Base-by-base conservation (phyloP, 1,284 basidiomycete genomes). In the Leccinum brunneo-olivaceum region DNA sequence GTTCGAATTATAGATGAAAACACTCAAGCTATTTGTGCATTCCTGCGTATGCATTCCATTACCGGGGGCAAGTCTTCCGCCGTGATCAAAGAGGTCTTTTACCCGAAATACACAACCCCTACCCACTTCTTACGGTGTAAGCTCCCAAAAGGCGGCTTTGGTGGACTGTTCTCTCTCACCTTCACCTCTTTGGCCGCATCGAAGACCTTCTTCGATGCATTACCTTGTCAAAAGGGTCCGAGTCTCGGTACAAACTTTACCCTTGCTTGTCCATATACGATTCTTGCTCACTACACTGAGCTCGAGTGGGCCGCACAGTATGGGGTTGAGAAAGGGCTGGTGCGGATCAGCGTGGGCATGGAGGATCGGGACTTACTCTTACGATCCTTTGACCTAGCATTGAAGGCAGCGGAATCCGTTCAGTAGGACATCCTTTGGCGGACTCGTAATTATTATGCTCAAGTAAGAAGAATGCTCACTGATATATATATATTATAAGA, bases 241-340 rank as follows among this genome's bases (percentile, higher is more conserved):
- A 89, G 84, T 57, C 74, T 98, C 16, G 95, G 95, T 1, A 98
- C 94, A 27, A 97, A 93, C 70, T 96, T 98, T 64, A 98, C 95
- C 2, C 75, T 96, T 12, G 91, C 90, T 20, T 90, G 83, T 55
- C 95, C 95, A 18, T 98, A 93, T 63, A 87, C 91, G 3, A 84
- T 98, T 49, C 72, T 99, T 18, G 96, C 91, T 19, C 96, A 98
- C 63, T 98, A 86, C 55, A 62, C 70, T 3, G 96, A 99, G 66
- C 68, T 97, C 45, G 88, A 89, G 25, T 99, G 96, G 96, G 95
- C 93, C 5, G 81, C 77, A 23, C 64, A 72, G 49, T 93, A 80
- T 63, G 95, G 91, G 14, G 91, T 98, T 5, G 91, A 95, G 62
- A 67, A 71, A 39, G 82, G 81, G 4, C 67, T 99, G 34, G 88